Conservation (phyloP, 257 asterid genomes). For the Eucommia ulmoides region DNA sequence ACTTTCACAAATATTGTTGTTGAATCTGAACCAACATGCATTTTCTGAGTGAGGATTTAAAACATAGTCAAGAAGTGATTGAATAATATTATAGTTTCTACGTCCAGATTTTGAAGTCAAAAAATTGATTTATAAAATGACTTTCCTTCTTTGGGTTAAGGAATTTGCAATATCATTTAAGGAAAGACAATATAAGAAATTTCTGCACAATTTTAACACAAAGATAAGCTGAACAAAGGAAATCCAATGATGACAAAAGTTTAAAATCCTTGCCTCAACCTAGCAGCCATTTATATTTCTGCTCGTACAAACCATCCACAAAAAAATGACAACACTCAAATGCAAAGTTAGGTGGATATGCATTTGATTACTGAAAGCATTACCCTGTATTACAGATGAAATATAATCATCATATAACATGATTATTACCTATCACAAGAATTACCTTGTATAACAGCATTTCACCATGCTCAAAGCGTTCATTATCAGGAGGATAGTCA, state of each 20-base stretch:
- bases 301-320: not conserved
- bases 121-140: too few species aligned
- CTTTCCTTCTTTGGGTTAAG: too few species aligned
- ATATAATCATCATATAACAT: not conserved
- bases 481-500: conserved; percentile 94
- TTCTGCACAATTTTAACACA: too few species aligned
- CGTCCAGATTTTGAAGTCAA: too few species aligned
- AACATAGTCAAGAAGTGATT: too few species aligned
- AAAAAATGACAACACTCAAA: not conserved
- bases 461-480: conserved; percentile 93
- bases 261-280: not conserved
- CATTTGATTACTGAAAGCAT: too few species aligned
- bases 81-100: too few species aligned
- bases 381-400: not conserved
- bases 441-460: conserved; percentile 96
- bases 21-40: not conserved
- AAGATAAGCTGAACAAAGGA: too few species aligned
- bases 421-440: not conserved
- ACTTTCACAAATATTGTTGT: not conserved
- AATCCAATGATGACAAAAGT: too few species aligned
- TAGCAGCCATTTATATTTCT: not conserved
- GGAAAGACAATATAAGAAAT: too few species aligned
- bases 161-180: too few species aligned
- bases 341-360: too few species aligned
- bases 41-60: not conserved